Base-by-base conservation (phyloP, 1,284 basidiomycete species). In the Phellinidium pouzarii region DNA sequence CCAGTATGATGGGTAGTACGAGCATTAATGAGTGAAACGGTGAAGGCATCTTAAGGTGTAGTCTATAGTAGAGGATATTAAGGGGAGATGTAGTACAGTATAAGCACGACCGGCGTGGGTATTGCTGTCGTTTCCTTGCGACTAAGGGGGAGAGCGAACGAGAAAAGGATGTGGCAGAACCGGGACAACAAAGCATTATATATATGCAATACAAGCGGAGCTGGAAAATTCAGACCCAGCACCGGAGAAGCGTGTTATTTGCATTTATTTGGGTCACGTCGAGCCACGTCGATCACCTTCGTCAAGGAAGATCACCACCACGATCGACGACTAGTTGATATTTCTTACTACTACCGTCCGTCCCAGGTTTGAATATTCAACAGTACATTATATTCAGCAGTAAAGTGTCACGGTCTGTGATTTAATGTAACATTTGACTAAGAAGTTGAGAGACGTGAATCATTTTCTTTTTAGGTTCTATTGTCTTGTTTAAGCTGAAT, bases 61-160 rank as follows among this genome's bases (percentile, higher is more conserved):
- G 47, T 20, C 17, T 20, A 17, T 29, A 40, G 44, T 17, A 44
- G 23, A 38, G 29, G 41, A 11, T 31, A 50, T 51, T 42, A 46
- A 9, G 38, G 31, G 27, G 3, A 43, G 41, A 42, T 50, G 23
- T 42, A 46, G 11, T 34, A 51, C 14, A 36, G 40, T 55, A 46
- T 20, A 40, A 19, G 26, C 44, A 55, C 53, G 53, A 11, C 53
- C 53, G 25, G 53, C 53, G 53, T 51, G 48, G 12, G 23, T 29
- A 44, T 23, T 48, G 27, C 38, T 37, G 45, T 34, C 23, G 40
- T 23, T 11, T 31, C n/a, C 36, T 55, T 19, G 38, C 42, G 48
- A 41, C 48, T 51, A 25, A 44, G 48, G 31, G n/a, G n/a, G 37
- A 40, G 14, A 7, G 19, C 37, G 19, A 44, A 51, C 20, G 44